These are phyloP conservation scores for Sugiyamaella marilandica DNA, from an alignment of 805 yeast genomes.

Conservation along the genomic window DNA sequence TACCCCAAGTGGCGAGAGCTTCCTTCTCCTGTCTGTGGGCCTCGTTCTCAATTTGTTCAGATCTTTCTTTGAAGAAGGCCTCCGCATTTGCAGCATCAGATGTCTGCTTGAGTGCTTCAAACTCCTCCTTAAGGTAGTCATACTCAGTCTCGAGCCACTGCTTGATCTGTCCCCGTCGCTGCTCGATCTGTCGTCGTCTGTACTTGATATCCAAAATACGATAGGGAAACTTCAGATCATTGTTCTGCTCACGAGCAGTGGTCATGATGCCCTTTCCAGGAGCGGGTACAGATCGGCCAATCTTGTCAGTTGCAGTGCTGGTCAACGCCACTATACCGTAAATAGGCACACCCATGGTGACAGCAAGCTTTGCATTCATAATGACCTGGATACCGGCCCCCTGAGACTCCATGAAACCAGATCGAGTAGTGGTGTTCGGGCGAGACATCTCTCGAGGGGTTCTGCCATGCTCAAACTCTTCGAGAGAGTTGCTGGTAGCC, in stretches of 20 bases:
- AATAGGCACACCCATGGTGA: slow-evolving; percentile 98
- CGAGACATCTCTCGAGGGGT: slow-evolving; percentile 98
- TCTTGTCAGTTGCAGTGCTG: slow-evolving; percentile 97
- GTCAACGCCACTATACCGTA: slow-evolving; percentile 92
- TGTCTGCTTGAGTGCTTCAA: slow-evolving; percentile 44
- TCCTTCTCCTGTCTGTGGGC: slow-evolving; percentile 77
- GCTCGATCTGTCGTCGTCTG: slow-evolving; percentile 85
- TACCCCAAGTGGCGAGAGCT: slow-evolving; percentile 93
- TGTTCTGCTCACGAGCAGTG: slow-evolving; percentile 91
- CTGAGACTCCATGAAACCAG: slow-evolving; percentile 99
- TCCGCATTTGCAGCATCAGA: slow-evolving; percentile 42
- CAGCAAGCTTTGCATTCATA: slow-evolving; percentile 91
- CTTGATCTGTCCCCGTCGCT: slow-evolving; percentile 71
- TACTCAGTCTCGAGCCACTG: slow-evolving; percentile 83
- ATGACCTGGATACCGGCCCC: slow-evolving; percentile 98
- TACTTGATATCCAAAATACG: slow-evolving; percentile 84
- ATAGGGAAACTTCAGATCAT: slow-evolving; percentile 69
- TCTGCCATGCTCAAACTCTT: slow-evolving; percentile 91
- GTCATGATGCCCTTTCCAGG: slow-evolving; percentile 99
- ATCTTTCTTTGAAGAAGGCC: slow-evolving; percentile 69
- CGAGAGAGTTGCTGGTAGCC: slow-evolving; percentile 87
- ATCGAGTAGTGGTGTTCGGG: slow-evolving; percentile 93
- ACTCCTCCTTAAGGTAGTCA: slow-evolving; percentile 65
- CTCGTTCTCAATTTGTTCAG: slow-evolving; percentile 82
- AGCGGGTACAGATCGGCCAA: slow-evolving; percentile 98